Conservation (phyloP, 345 rosid genomes). For the Arabidopsis thaliana region TAIR10.1 NC_003074.8:814001-814500, state of each 20-base stretch:
- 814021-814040: not conserved
- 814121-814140: not conserved
- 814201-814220: not conserved
- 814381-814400: slow-evolving; percentile 45
- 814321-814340: slow-evolving; percentile 37
- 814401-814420: slow-evolving; percentile 34
- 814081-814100: not conserved
- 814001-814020: not conserved
- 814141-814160: not conserved
- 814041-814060: not conserved
- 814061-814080: not conserved
- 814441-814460: slow-evolving; percentile 15
- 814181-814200: not conserved
- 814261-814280: not conserved
- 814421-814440: slow-evolving; percentile 10
- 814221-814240: not conserved
- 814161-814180: not conserved
- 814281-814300: not conserved
- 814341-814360: slow-evolving; percentile 36
- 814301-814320: not conserved
- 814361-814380: slow-evolving; percentile 29
- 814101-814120: not conserved
- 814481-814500: slow-evolving; percentile 69
- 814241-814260: slow-evolving; percentile 9
- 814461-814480: not conserved